These are phyloP conservation scores for Filobasidium floriforme DNA, from an alignment of 768 basidiomycete species.

Conservation along the genomic window DNA sequence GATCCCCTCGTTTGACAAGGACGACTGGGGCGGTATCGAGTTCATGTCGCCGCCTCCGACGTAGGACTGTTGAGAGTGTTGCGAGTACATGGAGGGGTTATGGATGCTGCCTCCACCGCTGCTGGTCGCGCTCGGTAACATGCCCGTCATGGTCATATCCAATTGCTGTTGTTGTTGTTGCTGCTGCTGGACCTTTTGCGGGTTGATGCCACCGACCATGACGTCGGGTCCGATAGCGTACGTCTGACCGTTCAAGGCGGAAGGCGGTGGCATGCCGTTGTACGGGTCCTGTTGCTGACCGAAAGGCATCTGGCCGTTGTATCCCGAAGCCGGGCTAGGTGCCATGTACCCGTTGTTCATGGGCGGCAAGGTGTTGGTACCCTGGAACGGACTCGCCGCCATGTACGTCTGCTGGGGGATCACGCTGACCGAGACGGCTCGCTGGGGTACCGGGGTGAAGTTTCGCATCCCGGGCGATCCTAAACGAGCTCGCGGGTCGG, in stretches of 20 bases:
- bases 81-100: neutral
- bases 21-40: neutral
- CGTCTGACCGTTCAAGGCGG: neutral
- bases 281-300: neutral
- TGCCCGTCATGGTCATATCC: slow-evolving; percentile 1
- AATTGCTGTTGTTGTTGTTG: neutral
- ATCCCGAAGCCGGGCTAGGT: neutral
- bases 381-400: neutral
- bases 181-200: neutral
- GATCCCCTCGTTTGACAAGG: neutral
- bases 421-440: neutral
- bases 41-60: neutral
- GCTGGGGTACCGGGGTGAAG: neutral
- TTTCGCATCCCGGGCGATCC: neutral
- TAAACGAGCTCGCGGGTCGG: neutral
- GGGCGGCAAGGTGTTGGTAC: neutral
- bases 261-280: slow-evolving; percentile 6
- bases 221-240: neutral
- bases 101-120: neutral
- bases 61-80: slow-evolving; percentile 1
- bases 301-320: slow-evolving; percentile 1
- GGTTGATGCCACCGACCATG: neutral
- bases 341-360: neutral
- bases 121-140: slow-evolving; percentile 4
- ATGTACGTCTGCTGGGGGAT: neutral